These are phyloP conservation scores for Oryza meyeriana DNA, from an alignment of 176 grass and related monocot species.

Conservation along the genomic window DNA sequence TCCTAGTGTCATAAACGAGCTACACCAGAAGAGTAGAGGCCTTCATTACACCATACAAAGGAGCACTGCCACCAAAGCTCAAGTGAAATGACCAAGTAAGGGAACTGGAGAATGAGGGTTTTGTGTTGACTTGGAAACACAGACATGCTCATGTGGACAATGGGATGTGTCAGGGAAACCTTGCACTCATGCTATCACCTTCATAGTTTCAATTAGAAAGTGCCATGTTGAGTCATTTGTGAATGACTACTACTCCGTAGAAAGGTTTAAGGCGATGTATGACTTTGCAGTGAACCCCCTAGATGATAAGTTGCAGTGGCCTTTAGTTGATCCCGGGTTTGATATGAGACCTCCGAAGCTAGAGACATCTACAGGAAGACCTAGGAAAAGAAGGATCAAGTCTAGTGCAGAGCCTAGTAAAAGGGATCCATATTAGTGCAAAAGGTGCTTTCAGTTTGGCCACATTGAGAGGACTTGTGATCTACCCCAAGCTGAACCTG, in stretches of 20 bases:
- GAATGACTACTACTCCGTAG: background rate
- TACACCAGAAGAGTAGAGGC: no score
- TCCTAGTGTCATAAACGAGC: no score
- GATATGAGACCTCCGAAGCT: background rate
- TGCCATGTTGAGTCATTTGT: background rate
- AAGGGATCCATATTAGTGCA: background rate
- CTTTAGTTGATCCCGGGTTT: background rate
- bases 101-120: no score
- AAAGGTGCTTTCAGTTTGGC: slow-evolving; percentile 4
- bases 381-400: background rate
- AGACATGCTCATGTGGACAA: background rate
- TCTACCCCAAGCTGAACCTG: background rate
- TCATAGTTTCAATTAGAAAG: background rate
- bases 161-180: background rate
- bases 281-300: background rate
- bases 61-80: no score
- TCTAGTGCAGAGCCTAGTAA: background rate
- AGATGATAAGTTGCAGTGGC: background rate
- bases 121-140: background rate
- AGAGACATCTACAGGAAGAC: background rate
- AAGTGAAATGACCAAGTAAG: no score
- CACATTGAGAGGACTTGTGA: background rate
- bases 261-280: background rate
- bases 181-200: slow-evolving; percentile 11
- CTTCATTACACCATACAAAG: no score